phyloP scores from a whole-genome alignment of 1,284 basidiomycete genomes.

The Apiotrichum veenhuisii region DNA sequence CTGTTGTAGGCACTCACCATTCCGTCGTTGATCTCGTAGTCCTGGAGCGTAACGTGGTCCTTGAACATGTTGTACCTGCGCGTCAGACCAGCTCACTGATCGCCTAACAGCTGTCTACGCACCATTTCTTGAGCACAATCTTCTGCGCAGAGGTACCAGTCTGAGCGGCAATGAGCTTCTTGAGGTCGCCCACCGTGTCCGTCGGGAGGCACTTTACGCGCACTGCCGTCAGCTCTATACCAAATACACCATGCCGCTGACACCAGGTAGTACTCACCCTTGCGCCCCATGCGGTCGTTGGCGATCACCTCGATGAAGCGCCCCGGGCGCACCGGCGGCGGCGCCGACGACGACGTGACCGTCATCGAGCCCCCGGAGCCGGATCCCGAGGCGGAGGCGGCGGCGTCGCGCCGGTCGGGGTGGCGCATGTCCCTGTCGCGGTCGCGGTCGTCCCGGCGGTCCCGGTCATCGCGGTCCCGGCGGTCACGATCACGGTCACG shows the following conservation, averaged over 20 bases:
- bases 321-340: constrained; percentile 19
- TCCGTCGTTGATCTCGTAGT: constrained; percentile 93
- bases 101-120: constrained; percentile 29
- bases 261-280: constrained; percentile 60
- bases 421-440: constrained; percentile 1
- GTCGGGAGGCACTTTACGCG: constrained; percentile 89
- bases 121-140: constrained; percentile 97
- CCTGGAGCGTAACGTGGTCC: constrained; percentile 86
- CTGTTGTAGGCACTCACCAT: constrained; percentile 54
- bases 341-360: not conserved
- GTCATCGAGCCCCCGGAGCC: too few species aligned
- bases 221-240: constrained; percentile 54
- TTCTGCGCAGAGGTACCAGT: constrained; percentile 81
- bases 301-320: constrained; percentile 76
- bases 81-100: not conserved
- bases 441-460: not conserved
- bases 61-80: constrained; percentile 85
- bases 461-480: constrained; percentile 14
- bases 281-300: constrained; percentile 92
- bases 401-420: constrained; percentile 1
- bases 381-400: not conserved
- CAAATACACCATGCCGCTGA: not conserved
- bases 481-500: constrained; percentile 10
- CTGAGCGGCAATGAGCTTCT: constrained; percentile 94
- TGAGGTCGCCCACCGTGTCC: constrained; percentile 94